phyloP scores from a whole-genome alignment of 2,329 filamentous ascomycete genomes.

The Talaromyces sp. region DNA sequence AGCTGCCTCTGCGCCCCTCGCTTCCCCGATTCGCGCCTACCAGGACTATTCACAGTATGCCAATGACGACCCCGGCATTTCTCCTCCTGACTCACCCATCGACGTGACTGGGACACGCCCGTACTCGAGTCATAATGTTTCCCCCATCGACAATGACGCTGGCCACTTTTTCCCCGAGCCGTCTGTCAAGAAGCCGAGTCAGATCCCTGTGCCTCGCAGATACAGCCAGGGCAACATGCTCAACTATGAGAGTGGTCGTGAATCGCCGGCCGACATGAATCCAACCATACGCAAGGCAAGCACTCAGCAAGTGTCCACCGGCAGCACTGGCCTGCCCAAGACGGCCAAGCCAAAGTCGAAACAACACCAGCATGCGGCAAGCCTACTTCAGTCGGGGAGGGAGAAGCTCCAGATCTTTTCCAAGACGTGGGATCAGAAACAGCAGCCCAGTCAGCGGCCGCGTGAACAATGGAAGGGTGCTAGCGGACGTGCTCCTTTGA shows the following conservation, averaged over 20 bases:
- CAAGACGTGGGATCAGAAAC: conserved; percentile 22
- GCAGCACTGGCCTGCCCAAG: not conserved
- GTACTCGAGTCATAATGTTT: conserved; percentile 31
- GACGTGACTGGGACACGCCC: conserved; percentile 15
- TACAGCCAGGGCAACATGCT: conserved; percentile 5
- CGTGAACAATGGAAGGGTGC: conserved; percentile 64
- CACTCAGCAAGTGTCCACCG: not conserved
- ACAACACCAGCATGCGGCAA: conserved; percentile 17
- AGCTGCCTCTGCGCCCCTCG: not conserved
- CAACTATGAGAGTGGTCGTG: not conserved
- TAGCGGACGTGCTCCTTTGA: conserved; percentile 61
- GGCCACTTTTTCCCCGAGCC: conserved; percentile 14
- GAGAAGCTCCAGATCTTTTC: conserved; percentile 32
- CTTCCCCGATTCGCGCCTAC: conserved; percentile 4
- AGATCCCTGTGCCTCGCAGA: conserved; percentile 8
- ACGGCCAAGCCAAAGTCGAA: not conserved
- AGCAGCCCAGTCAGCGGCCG: conserved; percentile 35
- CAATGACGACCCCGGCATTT: conserved; percentile 36
- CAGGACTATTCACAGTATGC: conserved; percentile 6
- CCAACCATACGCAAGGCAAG: not conserved
- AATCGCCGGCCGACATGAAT: conserved; percentile 5
- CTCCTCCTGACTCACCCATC: conserved; percentile 41
- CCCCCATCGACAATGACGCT: conserved; percentile 33
- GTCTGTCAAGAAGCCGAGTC: conserved; percentile 14
- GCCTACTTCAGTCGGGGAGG: conserved; percentile 28